Conservation (phyloP, 1,284 basidiomycete species). For the Ceratobasidium sp. region DNA sequence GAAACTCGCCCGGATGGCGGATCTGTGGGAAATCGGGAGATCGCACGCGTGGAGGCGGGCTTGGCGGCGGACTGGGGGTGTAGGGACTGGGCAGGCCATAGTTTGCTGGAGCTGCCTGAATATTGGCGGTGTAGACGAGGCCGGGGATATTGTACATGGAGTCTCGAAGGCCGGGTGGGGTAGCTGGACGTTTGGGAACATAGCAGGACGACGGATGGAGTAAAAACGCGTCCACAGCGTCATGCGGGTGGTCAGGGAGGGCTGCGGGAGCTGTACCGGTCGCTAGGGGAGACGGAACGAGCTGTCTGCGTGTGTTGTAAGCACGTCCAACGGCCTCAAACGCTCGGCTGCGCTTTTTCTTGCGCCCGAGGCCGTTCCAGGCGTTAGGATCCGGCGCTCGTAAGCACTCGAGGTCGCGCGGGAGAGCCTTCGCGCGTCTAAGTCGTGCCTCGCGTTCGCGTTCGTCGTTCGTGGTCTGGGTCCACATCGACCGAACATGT, state of each 20-base stretch:
- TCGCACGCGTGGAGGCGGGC: too few species aligned
- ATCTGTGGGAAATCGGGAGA: background rate
- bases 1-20: background rate
- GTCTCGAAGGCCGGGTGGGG: background rate
- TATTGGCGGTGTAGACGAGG: background rate
- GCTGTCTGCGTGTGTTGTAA: background rate
- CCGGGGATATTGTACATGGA: background rate
- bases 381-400: background rate
- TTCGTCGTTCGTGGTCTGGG: background rate
- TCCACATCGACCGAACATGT: background rate
- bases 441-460: background rate
- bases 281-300: too few species aligned
- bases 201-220: background rate
- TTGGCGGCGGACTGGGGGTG: background rate
- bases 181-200: background rate
- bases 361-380: background rate
- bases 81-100: background rate
- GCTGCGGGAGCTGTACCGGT: too few species aligned
- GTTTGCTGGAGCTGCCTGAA: background rate
- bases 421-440: background rate
- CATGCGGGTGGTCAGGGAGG: too few species aligned
- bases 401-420: background rate
- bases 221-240: background rate
- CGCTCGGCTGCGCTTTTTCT: background rate
- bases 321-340: constrained; percentile 10